Evolutionary conservation across 768 basidiomycete species (phyloP), one percentile per base, ranked within the genome.

Genomic region (Hericium erinaceus): DNA sequence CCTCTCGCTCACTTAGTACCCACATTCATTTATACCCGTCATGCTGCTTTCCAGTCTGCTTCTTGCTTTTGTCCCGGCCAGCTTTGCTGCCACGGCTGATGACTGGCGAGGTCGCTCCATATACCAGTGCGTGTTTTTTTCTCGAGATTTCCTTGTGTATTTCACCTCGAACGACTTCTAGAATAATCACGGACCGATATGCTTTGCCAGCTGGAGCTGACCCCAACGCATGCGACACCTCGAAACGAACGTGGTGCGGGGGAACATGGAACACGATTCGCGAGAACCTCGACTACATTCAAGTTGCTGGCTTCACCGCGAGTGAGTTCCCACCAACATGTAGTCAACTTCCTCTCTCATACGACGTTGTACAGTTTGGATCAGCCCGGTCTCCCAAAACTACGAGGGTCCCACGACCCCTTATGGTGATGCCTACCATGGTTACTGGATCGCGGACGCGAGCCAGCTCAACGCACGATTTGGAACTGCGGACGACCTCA

Each of bases 381-480:
- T 90, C 59, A 88, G 85, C 59, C 91, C 90, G 11, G 79, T 92
- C 16, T 83, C 80, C 58, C 80, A 89, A 70, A 91, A 91, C 67
- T 89, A 87, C 59, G 71, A 87, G 39, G 87, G 88, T 0, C 80
- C 84, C 12, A 67, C 78, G 50, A 83, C 87, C 2, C 73, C 80
- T 0, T 92, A 91, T 67, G 89, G 90, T 18, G 87, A 90, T 64
- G 73, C 92, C 15, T 93, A 93, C 70, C 90, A 92, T 64, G 90
- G 90, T 16, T 92, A 92, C 70, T 92, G 91, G 89, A 77, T 82
- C 33, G 78, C 81, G 54, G 84, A 92, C 67, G 76, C 85, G 28
- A 73, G 81, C 58, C 64, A 78, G 61, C 75, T 92, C 41, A 92
- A 92, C 70, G 64, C 73, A 51, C 80, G 76, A 54, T 92, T 91